Evolutionary conservation across 192 early-diverging fungal species (phyloP).

Genomic region (Coemansia guatemalensis): DNA sequence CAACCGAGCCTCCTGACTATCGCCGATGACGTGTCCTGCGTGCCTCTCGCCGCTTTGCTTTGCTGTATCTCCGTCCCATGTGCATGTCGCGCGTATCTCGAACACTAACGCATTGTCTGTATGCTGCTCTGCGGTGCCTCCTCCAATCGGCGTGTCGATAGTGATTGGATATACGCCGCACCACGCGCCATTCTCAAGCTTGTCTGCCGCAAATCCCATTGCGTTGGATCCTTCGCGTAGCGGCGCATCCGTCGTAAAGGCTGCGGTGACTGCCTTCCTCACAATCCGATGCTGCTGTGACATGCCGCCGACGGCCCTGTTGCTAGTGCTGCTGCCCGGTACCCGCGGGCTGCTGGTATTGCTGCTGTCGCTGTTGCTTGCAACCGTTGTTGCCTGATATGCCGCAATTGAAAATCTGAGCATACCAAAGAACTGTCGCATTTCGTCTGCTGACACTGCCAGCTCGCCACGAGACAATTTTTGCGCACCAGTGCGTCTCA

Average conservation of each 20-base stretch:
- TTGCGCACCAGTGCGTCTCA: constrained; percentile 21
- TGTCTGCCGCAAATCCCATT: not conserved
- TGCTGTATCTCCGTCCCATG: not conserved
- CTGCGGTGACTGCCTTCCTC: constrained; percentile 9
- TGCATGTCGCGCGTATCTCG: constrained; percentile 34
- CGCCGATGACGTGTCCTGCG: constrained; percentile 4
- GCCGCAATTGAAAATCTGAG: constrained; percentile 22
- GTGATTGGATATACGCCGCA: constrained; percentile 38
- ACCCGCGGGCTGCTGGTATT: not conserved
- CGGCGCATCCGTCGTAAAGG: constrained; percentile 8
- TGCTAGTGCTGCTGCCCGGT: not conserved
- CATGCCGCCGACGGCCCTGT: not conserved
- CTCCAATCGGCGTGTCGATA: constrained; percentile 11
- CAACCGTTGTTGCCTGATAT: constrained; percentile 20
- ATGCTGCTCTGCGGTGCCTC: constrained; percentile 3
- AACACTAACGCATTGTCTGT: constrained; percentile 27
- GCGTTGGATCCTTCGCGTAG: not conserved
- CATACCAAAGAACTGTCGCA: constrained; percentile 23
- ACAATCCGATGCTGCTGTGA: constrained; percentile 5
- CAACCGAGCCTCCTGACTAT: constrained; percentile 24
- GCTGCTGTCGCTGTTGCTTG: constrained; percentile 1
- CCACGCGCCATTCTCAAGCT: constrained; percentile 25
- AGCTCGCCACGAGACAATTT: constrained; percentile 23
- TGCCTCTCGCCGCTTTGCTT: constrained; percentile 1
- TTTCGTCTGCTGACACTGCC: constrained; percentile 20